Evolutionary conservation across 441 rosid genomes (phyloP), one percentile per base, ranked within the genome.

Genomic region (Pelargonium australe): DNA sequence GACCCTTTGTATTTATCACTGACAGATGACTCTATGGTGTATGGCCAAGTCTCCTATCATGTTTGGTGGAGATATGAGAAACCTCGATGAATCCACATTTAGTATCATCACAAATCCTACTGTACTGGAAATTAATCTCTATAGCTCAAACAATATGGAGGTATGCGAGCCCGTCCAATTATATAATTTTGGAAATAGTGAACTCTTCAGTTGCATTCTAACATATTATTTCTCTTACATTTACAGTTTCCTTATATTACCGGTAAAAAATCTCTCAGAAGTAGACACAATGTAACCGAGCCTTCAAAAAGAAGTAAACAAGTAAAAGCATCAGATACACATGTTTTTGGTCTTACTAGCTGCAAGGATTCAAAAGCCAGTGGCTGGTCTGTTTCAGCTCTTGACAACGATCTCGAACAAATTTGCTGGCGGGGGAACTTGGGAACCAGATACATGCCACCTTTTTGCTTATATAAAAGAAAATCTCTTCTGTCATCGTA

Each of bases 1-100:
- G 31, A 7, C 23, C 55, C 23, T 63, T n/a, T 7, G 4, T 53
- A 9, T 7, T 72, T 63, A 75, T 55, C 58, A 53, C 75, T 65
- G 45, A 25, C 80, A 94, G 99, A 85, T 94, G 87, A 91, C 97
- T 57, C 80, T 91, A 84, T 94, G 99, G 99, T 85, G 87, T 53
- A 89, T 94, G 68, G 94, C 89, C 44, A 94, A 84, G 84, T 91
- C 99, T 11, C 99, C 97, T 71, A 87, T 94, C 63, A 88, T 95
- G 94, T 95, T 87, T 74, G 99, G 99, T 67, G 99, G 99, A 72
- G 99, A 95, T 78, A 80, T 86, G 62, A 82, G 94, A 78, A 87
- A 83, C 34, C 84, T 95, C 23, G 96, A 91, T 66, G 81, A 77
- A 4, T 16, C 80, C 40, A 87, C 97, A 28, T 87, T 80, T 75